Conservation (phyloP, 2,329 filamentous ascomycete genomes). For the Rhinocladiella mackenziei region DNA sequence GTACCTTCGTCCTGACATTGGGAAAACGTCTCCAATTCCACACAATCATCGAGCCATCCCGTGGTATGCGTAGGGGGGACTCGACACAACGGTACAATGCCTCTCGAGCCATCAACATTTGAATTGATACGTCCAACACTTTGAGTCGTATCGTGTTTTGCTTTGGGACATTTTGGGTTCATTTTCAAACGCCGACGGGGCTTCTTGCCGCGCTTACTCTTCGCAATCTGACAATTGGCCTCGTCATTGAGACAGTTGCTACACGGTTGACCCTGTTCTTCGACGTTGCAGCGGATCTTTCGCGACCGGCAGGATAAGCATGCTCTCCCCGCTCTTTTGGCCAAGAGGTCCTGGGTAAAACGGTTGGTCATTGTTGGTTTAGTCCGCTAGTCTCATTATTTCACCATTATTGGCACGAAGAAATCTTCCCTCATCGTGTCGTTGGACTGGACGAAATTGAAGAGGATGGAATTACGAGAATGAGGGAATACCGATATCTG, state of each 20-base stretch:
- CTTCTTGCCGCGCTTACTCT: constrained; percentile 8
- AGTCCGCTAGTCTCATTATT: background rate
- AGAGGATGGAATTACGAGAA: background rate
- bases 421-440: background rate
- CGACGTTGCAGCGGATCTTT: constrained; percentile 10
- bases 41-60: constrained; percentile 2
- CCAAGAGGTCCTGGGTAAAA: background rate
- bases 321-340: constrained; percentile 9
- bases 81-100: background rate
- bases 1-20: background rate
- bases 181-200: background rate
- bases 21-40: background rate
- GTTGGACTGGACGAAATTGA: background rate
- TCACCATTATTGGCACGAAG: too few relatives aligned
- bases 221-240: constrained; percentile 1
- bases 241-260: constrained; percentile 9
- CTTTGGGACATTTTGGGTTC: background rate
- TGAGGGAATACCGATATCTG: background rate
- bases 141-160: background rate
- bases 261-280: constrained; percentile 7
- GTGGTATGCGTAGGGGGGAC: constrained; percentile 5
- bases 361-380: constrained; percentile 6
- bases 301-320: constrained; percentile 8
- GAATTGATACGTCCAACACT: background rate
- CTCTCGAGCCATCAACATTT: background rate